Base-by-base conservation (phyloP, 208 protist species). In the Vickermania ingenoplastis region DNA sequence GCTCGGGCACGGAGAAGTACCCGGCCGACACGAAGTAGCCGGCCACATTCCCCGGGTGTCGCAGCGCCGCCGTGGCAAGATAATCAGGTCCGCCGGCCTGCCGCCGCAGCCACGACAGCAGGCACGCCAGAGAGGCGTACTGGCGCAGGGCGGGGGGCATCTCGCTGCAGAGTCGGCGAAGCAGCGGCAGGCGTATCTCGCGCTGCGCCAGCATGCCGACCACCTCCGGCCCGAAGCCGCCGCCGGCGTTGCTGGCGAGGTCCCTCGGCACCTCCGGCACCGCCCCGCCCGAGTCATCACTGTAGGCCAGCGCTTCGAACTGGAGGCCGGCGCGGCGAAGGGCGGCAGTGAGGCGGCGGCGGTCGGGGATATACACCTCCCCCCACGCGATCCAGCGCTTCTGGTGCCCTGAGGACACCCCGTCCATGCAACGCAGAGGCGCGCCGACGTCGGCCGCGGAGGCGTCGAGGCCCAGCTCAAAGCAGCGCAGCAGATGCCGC, bases 121-220 rank as follows among this genome's bases (percentile, higher is more conserved):
- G 36, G 17, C 21, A 55, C 29, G 53, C 21, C 13, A 53, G 11
- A 7, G 25, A 51, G 13, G 72, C 48, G 29, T 66, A 73, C 3
- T 36, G 63, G 26, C 60, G 68, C 24, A 71, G 26, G 3, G 22
- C 30, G 2, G 51, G 65, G n/a, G 73, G 68, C 64, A 72, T 71
- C 2, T 13, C 53, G 3, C 28, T 2, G 14, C 50, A 55, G 14
- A 58, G 7, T 5, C 3, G 22, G 28, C 14, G 1, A 26, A 75
- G 52, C 51, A 60, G 59, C 25, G 21, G 26, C 41, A 71, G 30
- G 59, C 69, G 22, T 48, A 63, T 1, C 7, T 45, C 11, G 11
- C 11, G 36, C 36, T 45, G 36, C 7, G 36, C 7, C 7, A 45
- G 36, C 7, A 45, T 45, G 36, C 36, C 7, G 17, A 45, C 17